phyloP scores from a whole-genome alignment of 2,329 filamentous ascomycete genomes.

The Ophiostoma montium region DNA sequence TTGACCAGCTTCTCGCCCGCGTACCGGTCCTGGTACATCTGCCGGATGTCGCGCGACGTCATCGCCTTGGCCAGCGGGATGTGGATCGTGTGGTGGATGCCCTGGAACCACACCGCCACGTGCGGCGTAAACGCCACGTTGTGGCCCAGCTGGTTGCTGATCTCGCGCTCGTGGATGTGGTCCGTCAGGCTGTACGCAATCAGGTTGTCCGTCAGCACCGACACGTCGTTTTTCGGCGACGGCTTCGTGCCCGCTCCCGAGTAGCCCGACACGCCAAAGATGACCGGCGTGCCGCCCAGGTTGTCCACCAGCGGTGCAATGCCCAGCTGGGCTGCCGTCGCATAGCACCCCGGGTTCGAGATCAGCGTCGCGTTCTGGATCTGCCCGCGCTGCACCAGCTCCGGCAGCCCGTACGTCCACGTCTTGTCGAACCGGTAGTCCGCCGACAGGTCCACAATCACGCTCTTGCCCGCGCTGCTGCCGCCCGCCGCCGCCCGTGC shows the following conservation, averaged over 20 bases:
- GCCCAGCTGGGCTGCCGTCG: slow-evolving; percentile 80
- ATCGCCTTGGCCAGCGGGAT: slow-evolving; percentile 77
- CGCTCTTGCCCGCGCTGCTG: slow-evolving; percentile 37
- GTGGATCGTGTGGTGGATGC: slow-evolving; percentile 82
- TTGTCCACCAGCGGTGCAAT: slow-evolving; percentile 68
- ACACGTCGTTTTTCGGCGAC: slow-evolving; percentile 81
- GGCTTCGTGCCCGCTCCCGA: slow-evolving; percentile 92
- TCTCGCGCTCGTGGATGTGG: slow-evolving; percentile 90
- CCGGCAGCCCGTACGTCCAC: slow-evolving; percentile 86
- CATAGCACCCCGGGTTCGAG: slow-evolving; percentile 88
- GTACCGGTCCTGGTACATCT: slow-evolving; percentile 91
- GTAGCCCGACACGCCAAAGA: slow-evolving; percentile 89
- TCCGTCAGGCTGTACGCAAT: slow-evolving; percentile 85
- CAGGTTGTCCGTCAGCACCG: slow-evolving; percentile 71
- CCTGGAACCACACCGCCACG: slow-evolving; percentile 93
- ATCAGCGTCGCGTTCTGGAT: slow-evolving; percentile 73
- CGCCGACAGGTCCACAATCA: slow-evolving; percentile 90
- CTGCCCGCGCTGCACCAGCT: slow-evolving; percentile 61
- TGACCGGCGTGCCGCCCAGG: slow-evolving; percentile 62
- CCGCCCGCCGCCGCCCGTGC: slow-evolving; percentile 32
- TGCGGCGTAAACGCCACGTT: slow-evolving; percentile 81
- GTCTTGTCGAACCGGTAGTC: slow-evolving; percentile 80
- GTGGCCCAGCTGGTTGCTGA: slow-evolving; percentile 58
- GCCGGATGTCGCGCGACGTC: slow-evolving; percentile 81
- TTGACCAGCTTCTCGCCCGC: slow-evolving; percentile 92